A percentile compares a stretch with the other conserved stretches of the same genome.
These are phyloP conservation scores for Komagataella phaffii DNA, from an alignment of 805 yeast genomes.

Conservation along the genomic window DNA sequence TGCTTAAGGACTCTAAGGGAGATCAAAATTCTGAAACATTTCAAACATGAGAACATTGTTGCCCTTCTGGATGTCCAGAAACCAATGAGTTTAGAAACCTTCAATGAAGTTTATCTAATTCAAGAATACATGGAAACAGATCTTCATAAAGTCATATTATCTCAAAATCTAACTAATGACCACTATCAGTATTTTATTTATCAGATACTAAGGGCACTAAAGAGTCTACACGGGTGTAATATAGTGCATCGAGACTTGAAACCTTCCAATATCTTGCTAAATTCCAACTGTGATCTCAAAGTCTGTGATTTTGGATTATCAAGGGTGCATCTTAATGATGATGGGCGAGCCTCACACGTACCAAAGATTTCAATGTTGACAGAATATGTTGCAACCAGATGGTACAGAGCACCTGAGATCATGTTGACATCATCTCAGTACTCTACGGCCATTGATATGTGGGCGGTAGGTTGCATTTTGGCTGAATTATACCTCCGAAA, in stretches of 20 bases:
- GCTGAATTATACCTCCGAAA: slow-evolving; percentile 52
- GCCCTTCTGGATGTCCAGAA: slow-evolving; percentile 52
- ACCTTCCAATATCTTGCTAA: slow-evolving; percentile 57
- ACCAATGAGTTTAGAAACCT: slow-evolving; percentile 42
- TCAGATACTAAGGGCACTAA: slow-evolving; percentile 58
- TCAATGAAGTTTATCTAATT: slow-evolving; percentile 60
- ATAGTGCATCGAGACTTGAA: slow-evolving; percentile 70
- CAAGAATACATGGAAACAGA: slow-evolving; percentile 76
- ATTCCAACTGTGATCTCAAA: slow-evolving; percentile 60
- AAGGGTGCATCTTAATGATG: slow-evolving; percentile 25
- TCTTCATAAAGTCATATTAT: slow-evolving; percentile 45
- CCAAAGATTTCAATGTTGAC: slow-evolving; percentile 37
- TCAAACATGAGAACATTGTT: slow-evolving; percentile 65
- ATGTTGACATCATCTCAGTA: slow-evolving; percentile 65
- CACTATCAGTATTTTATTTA: slow-evolving; percentile 61
- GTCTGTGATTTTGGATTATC: slow-evolving; percentile 74
- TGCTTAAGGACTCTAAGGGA: slow-evolving; percentile 64
- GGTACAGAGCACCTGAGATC: slow-evolving; percentile 80
- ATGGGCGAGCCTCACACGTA: not conserved
- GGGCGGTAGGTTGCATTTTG: slow-evolving; percentile 72
- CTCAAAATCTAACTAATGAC: slow-evolving; percentile 45
- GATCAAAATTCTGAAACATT: slow-evolving; percentile 48
- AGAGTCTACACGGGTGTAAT: slow-evolving; percentile 56
- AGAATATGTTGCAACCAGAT: slow-evolving; percentile 74
- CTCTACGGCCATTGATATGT: slow-evolving; percentile 64